A percentile compares a stretch with the other conserved stretches of the same genome.
Conservation (phyloP, 1,284 basidiomycete species). For the Golubevia sp. region DNA sequence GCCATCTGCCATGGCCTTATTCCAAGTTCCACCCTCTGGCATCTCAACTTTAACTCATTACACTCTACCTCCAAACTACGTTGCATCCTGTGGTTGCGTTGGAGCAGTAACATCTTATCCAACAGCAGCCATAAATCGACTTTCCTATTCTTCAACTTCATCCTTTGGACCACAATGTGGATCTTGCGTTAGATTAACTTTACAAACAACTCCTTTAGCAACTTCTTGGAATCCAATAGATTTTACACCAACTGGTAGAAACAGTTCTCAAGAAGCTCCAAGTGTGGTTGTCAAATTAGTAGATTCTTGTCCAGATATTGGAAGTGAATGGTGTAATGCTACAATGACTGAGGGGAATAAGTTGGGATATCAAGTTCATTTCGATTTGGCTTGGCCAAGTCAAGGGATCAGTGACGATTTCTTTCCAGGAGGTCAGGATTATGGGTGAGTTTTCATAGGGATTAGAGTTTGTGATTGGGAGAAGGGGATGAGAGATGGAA, state of each 20-base stretch:
- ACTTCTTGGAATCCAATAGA: slow-evolving; percentile 32
- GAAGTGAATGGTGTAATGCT: slow-evolving; percentile 35
- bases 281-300: slow-evolving; percentile 38
- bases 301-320: slow-evolving; percentile 33
- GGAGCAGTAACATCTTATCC: slow-evolving; percentile 30
- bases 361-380: slow-evolving; percentile 35
- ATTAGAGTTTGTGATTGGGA: no score
- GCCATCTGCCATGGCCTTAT: no score
- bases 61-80: slow-evolving; percentile 29
- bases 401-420: slow-evolving; percentile 25
- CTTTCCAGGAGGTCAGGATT: slow-evolving; percentile 39
- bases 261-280: slow-evolving; percentile 16
- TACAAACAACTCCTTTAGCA: slow-evolving; percentile 31
- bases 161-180: slow-evolving; percentile 41
- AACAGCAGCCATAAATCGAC: slow-evolving; percentile 33
- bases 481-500: no score
- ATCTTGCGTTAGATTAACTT: slow-evolving; percentile 25
- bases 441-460: no score
- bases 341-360: slow-evolving; percentile 20
- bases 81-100: slow-evolving; percentile 48
- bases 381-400: slow-evolving; percentile 47
- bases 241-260: slow-evolving; percentile 14
- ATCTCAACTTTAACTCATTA: slow-evolving; percentile 47
- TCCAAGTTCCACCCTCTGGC: slow-evolving; percentile 9
- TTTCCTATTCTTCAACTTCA: slow-evolving; percentile 30